Evolutionary conservation across 2,329 filamentous ascomycete genomes (phyloP).

Genomic region (Fusarium graminum): DNA sequence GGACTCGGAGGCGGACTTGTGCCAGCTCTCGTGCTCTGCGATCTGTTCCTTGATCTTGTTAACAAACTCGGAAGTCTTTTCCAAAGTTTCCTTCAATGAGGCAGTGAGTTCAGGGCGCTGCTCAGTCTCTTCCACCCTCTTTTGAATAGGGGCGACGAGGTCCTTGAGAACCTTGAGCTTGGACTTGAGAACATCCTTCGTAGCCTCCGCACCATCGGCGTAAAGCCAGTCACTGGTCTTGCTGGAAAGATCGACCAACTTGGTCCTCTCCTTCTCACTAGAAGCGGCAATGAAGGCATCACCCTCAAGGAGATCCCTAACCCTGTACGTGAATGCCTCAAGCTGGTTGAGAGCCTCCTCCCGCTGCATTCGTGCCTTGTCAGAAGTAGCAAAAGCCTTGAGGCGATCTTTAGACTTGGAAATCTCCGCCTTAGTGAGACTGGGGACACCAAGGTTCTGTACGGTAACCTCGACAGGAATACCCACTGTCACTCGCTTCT

Average conservation of each 20-base stretch:
- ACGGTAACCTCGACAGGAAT: conserved; percentile 66
- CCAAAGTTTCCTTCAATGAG: conserved; percentile 76
- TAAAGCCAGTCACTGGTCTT: conserved; percentile 91
- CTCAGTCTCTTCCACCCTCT: conserved; percentile 77
- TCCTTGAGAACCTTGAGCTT: conserved; percentile 82
- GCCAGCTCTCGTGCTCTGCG: conserved; percentile 72
- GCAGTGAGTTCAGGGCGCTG: conserved; percentile 79
- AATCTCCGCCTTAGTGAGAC: conserved; percentile 63
- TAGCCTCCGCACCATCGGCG: conserved; percentile 82
- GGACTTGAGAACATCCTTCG: conserved; percentile 78
- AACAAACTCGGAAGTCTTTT: conserved; percentile 78
- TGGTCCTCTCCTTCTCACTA: conserved; percentile 74
- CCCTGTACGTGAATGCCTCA: conserved; percentile 92
- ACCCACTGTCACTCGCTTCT: conserved; percentile 70
- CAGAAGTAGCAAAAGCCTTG: conserved; percentile 86
- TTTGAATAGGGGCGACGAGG: conserved; percentile 82
- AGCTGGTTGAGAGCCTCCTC: conserved; percentile 93
- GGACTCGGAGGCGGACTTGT: conserved; percentile 67
- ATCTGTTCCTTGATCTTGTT: conserved; percentile 78
- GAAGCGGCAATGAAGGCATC: conserved; percentile 79
- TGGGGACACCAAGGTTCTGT: conserved; percentile 64
- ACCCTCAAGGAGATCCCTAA: conserved; percentile 84
- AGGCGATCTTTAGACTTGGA: conserved; percentile 75
- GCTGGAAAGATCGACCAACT: conserved; percentile 76
- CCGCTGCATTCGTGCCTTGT: conserved; percentile 78